Evolutionary conservation across 225 moss, liverwort and hornwort species (phyloP).

Genomic region (Antitrichia curtipendula): DNA sequence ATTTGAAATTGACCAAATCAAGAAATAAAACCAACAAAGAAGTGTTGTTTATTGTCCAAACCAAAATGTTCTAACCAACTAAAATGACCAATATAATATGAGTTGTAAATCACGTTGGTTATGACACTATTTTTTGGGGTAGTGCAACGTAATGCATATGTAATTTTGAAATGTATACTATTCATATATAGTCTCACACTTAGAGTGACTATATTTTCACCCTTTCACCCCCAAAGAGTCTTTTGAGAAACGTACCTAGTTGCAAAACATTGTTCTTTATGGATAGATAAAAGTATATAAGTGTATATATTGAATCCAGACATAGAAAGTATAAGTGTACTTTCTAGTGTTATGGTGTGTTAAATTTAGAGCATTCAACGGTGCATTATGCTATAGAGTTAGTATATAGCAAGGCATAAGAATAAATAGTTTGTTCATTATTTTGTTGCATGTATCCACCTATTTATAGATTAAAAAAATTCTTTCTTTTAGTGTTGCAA

Average conservation of each 20-base stretch:
- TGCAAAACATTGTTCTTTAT: neutral
- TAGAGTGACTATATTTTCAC: neutral
- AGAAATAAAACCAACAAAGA: too few relatives aligned
- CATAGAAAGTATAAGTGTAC: neutral
- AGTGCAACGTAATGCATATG: neutral
- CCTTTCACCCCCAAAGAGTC: neutral
- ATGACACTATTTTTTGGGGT: too few relatives aligned
- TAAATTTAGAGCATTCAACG: accelerated
- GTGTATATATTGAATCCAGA: neutral
- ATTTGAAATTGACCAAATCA: too few relatives aligned
- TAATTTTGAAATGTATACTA: neutral
- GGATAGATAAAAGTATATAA: too few relatives aligned
- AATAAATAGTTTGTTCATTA: neutral
- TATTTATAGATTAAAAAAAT: neutral
- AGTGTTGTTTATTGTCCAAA: too few relatives aligned
- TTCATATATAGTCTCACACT: neutral
- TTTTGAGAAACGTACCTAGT: neutral
- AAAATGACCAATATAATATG: too few relatives aligned
- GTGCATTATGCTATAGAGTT: neutral
- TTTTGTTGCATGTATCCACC: neutral
- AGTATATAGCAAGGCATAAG: neutral
- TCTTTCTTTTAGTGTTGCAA: neutral
- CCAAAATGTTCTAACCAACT: too few relatives aligned
- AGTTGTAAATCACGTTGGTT: too few relatives aligned
- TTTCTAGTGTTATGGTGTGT: neutral